These are phyloP conservation scores for Syzygium malaccense DNA, from an alignment of 441 rosid species.

Conservation along the genomic window DNA sequence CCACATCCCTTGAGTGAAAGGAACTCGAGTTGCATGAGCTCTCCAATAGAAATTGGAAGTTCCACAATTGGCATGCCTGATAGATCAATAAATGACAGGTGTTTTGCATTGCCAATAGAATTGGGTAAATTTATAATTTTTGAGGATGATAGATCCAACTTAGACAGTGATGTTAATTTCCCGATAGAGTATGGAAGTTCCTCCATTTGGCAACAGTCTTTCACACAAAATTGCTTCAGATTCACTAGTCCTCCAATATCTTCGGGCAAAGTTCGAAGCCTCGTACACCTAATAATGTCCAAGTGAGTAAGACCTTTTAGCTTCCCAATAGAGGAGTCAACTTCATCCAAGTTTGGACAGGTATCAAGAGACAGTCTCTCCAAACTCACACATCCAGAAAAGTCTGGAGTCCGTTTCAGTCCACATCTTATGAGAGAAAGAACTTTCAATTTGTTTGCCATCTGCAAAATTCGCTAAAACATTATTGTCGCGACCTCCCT, in stretches of 20 bases:
- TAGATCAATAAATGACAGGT: too few species aligned
- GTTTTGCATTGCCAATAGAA: too few species aligned
- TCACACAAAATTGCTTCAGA: not conserved
- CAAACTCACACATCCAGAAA: fast-evolving
- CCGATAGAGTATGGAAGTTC: too few species aligned
- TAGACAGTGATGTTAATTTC: too few species aligned
- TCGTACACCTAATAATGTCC: fast-evolving
- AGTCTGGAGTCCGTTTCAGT: not conserved
- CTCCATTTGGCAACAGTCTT: too few species aligned
- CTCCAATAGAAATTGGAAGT: too few species aligned
- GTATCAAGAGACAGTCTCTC: fast-evolving
- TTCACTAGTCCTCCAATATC: not conserved
- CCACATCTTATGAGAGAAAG: not conserved
- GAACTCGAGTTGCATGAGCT: too few species aligned
- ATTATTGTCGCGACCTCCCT: too few species aligned
- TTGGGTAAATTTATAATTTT: too few species aligned
- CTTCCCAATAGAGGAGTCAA: not conserved
- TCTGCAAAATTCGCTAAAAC: fast-evolving
- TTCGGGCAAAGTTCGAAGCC: not conserved
- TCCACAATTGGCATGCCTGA: too few species aligned
- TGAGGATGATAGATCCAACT: too few species aligned
- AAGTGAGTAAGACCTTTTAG: not conserved
- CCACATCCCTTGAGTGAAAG: too few species aligned
- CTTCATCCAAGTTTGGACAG: not conserved
- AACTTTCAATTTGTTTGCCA: fast-evolving